Conservation (phyloP, 2,329 filamentous ascomycete genomes). For the Talaromyces albobiverticillius region DNA sequence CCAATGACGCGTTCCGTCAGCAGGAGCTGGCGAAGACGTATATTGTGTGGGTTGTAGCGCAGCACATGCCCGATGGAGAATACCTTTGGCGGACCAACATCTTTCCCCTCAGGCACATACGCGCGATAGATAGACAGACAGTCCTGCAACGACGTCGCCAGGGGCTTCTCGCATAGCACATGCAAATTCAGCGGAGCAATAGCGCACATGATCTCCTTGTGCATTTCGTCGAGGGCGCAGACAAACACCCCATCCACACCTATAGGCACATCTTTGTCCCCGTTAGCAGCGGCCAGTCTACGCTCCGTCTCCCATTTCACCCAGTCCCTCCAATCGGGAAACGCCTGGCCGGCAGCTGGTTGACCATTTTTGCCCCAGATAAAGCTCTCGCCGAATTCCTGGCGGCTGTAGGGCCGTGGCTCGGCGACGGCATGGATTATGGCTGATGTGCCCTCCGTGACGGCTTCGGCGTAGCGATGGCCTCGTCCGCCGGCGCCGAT, state of each 20-base stretch:
- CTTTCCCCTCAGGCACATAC: slow-evolving; percentile 22
- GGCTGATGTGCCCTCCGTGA: slow-evolving; percentile 63
- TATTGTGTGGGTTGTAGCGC: slow-evolving; percentile 89
- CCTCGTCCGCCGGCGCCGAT: slow-evolving; percentile 82
- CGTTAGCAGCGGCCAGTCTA: slow-evolving; percentile 38
- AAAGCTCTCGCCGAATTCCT: slow-evolving; percentile 65
- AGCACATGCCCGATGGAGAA: slow-evolving; percentile 95
- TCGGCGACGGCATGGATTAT: slow-evolving; percentile 77
- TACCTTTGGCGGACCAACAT: slow-evolving; percentile 46
- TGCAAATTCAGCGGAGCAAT: slow-evolving; percentile 69
- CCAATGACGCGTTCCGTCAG: slow-evolving; percentile 74
- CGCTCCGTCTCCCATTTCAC: slow-evolving; percentile 67
- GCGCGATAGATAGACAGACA: slow-evolving; percentile 67
- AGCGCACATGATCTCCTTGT: slow-evolving; percentile 74
- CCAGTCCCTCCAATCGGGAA: slow-evolving; percentile 72
- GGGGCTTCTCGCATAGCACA: slow-evolving; percentile 92
- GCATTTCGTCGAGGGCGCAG: slow-evolving; percentile 82
- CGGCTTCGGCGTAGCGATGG: slow-evolving; percentile 67
- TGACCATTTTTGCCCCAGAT: slow-evolving; percentile 61
- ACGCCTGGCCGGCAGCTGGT: slow-evolving; percentile 63
- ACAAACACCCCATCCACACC: slow-evolving; percentile 67
- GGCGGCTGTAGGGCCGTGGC: slow-evolving; percentile 72
- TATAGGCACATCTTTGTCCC: slow-evolving; percentile 25
- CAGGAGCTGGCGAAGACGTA: slow-evolving; percentile 74
- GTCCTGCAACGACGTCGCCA: slow-evolving; percentile 74